Base-by-base conservation (phyloP, 306 rosid species). In the Aeschynomene evenia region DNA sequence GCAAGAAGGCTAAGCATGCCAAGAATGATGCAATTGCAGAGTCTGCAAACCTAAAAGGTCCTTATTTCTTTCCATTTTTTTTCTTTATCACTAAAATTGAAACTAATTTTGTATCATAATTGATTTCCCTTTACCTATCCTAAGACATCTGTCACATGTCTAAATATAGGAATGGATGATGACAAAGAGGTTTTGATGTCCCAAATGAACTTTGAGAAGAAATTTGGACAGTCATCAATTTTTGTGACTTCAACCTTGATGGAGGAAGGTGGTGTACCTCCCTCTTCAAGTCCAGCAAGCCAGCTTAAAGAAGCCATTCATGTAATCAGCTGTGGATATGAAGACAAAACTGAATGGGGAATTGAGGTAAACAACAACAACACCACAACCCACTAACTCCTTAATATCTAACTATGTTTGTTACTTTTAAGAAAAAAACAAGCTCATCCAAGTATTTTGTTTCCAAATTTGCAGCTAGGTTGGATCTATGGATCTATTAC, bases 271-370 rank as follows among this genome's bases (percentile, higher is more conserved):
- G 96, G 96, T 61, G 98, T 92, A 53, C 98, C 95, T 68, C 96
- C 98, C 76, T 89, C 96, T 15, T 85, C 95, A 4, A 83, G 96
- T 76, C 98, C 96, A 43, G 96, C 98, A 22, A 79, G 86, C 55
- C 79, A 84, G 79, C 95, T 87, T 64, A 92, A 92, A 80, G 98
- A 92, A 84, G 98, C 96, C 54, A 92, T 92, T 80, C 98, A 89
- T 34, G 96, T 89, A 8, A 92, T 92, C 73, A 89, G 98, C 55
- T 89, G 98, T 45, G 97, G 97, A 42, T 93, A 93, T 45, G 98
- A 92, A 85, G 98, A 92, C 84, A 92, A 90, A 85, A 92, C 98
- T 9, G 96, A 90, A 70, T 92, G 98, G 98, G 98, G 98, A 56
- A 58, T 66, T 8, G 96, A 93, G 98, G 98, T 92, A 86, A 76